Evolutionary conservation across 441 rosid species (phyloP).

Genomic region (Omphalea diandra): DNA sequence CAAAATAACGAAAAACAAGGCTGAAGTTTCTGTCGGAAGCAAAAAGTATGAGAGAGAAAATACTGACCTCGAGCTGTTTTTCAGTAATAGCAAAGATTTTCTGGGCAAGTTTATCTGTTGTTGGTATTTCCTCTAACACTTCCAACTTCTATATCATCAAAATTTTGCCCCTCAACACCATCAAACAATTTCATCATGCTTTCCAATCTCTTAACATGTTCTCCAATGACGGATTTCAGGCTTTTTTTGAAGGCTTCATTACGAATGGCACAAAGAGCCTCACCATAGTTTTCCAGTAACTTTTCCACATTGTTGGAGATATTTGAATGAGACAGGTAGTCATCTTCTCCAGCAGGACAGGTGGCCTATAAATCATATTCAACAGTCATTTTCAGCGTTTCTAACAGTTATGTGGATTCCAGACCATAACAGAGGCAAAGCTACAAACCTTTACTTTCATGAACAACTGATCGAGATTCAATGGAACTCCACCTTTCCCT

Average conservation of each 20-base stretch:
- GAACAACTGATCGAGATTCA: constrained; percentile 73
- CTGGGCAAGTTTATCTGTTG: constrained; percentile 34
- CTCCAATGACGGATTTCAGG: constrained; percentile 48
- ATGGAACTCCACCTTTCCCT: constrained; percentile 81
- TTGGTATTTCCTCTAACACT: constrained; percentile 4
- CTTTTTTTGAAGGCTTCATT: constrained; percentile 70
- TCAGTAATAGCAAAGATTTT: constrained; percentile 70
- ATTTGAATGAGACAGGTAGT: constrained; percentile 56
- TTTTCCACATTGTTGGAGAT: constrained; percentile 43
- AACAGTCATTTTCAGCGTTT: constrained; percentile 22
- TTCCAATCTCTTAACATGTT: constrained; percentile 23
- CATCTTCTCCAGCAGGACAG: constrained; percentile 62
- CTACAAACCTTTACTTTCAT: constrained; percentile 71
- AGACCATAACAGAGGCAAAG: constrained; percentile 13
- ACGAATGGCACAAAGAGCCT: constrained; percentile 42
- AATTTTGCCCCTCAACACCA: constrained; percentile 33
- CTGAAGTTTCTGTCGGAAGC: neutral
- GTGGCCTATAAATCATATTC: constrained; percentile 61
- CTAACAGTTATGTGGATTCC: constrained; percentile 10
- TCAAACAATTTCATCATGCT: constrained; percentile 26
- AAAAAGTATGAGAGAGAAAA: constrained; percentile 9
- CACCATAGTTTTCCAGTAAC: constrained; percentile 44
- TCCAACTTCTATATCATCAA: constrained; percentile 29
- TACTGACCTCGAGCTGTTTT: constrained; percentile 73
- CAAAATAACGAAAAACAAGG: neutral